A percentile compares a stretch with the other conserved stretches of the same genome.
Conservation (phyloP, 345 rosid genomes). For the Boechera divaricarpa region DNA sequence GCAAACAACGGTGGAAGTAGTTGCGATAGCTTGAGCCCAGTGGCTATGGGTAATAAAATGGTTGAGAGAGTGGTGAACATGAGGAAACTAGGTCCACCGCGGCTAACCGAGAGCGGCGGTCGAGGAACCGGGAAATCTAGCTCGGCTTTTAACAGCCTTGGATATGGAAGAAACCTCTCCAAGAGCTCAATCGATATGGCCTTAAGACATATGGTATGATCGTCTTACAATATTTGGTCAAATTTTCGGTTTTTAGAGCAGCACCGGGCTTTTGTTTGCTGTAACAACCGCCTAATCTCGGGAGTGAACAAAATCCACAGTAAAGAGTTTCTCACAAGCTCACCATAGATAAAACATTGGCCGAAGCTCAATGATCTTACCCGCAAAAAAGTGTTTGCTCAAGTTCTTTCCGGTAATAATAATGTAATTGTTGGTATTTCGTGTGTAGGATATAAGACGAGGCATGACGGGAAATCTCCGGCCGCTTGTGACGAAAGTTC, state of each 20-base stretch:
- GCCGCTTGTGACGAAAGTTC: conserved; percentile 71
- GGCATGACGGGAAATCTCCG: conserved; percentile 68
- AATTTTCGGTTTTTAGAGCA: background rate
- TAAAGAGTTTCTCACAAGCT: background rate
- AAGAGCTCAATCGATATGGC: conserved; percentile 94
- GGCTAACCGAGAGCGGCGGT: conserved; percentile 51
- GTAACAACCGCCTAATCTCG: background rate
- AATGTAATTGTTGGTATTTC: background rate
- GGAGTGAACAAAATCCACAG: background rate
- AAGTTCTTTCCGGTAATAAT: background rate
- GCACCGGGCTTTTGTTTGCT: background rate
- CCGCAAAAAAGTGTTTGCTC: background rate
- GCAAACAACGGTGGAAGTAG: conserved; percentile 40
- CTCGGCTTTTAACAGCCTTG: conserved; percentile 58
- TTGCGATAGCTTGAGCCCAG: conserved; percentile 68
- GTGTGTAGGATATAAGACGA: conserved; percentile 75
- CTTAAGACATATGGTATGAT: conserved; percentile 78
- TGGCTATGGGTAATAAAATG: conserved; percentile 76
- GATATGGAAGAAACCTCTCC: conserved; percentile 85
- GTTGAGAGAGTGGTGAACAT: conserved; percentile 91
- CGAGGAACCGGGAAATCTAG: conserved; percentile 42
- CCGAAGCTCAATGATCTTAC: background rate
- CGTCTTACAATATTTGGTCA: background rate
- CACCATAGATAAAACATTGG: background rate
- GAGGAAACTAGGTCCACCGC: conserved; percentile 83